phyloP scores from a whole-genome alignment of 164 flowering plant species.

The Vitis rupestris region DNA sequence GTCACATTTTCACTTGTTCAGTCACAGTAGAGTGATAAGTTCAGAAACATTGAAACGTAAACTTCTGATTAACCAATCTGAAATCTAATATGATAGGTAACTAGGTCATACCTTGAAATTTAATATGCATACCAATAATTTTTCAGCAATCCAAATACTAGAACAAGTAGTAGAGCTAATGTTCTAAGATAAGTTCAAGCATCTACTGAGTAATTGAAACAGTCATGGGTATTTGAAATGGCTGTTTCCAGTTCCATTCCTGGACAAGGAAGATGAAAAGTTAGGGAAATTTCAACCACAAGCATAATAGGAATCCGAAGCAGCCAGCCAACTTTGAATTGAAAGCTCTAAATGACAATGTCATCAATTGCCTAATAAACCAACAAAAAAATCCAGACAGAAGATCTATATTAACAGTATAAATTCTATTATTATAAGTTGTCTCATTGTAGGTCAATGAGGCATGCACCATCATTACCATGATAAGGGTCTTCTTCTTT shows the following conservation, averaged over 20 bases:
- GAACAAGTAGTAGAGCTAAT: too few relatives aligned
- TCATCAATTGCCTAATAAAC: slow-evolving; percentile 6
- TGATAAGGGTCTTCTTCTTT: neutral
- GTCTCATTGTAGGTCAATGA: slow-evolving; percentile 13
- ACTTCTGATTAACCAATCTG: too few relatives aligned
- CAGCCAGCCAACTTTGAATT: slow-evolving; percentile 1
- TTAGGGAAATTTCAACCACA: slow-evolving; percentile 4
- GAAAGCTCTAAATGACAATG: neutral
- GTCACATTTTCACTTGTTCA: too few relatives aligned
- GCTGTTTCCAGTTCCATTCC: neutral
- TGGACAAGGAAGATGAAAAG: neutral
- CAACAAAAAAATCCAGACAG: neutral
- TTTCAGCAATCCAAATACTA: too few relatives aligned
- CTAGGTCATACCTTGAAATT: too few relatives aligned
- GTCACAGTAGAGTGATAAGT: too few relatives aligned
- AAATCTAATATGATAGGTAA: too few relatives aligned
- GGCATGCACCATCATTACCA: slow-evolving; percentile 6
- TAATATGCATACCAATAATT: too few relatives aligned
- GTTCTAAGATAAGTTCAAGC: too few relatives aligned
- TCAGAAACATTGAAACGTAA: too few relatives aligned
- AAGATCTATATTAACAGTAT: neutral
- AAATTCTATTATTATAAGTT: slow-evolving; percentile 4
- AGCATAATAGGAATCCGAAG: slow-evolving; percentile 11
- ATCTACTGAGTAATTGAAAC: neutral
- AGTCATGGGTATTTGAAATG: neutral